phyloP scores from a whole-genome alignment of 73 alveolate species.

The Tetrahymena elliotti region DNA sequence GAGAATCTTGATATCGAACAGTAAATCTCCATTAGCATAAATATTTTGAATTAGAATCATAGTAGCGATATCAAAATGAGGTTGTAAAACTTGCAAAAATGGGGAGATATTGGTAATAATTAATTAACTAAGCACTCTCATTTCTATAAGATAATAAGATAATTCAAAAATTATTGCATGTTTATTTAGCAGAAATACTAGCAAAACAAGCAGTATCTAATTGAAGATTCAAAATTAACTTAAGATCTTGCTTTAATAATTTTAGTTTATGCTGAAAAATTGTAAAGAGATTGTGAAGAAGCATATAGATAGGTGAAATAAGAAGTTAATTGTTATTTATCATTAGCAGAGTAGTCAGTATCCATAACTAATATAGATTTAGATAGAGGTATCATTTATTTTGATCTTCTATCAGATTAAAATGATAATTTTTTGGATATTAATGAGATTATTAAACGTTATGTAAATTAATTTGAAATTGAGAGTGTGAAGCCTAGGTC shows the following conservation, averaged over 20 bases:
- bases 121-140: background rate
- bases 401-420: background rate
- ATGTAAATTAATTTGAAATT: background rate
- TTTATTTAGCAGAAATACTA: background rate
- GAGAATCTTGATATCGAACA: background rate
- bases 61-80: too few species aligned
- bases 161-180: background rate
- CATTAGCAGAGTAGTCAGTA: background rate
- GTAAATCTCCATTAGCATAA: too few species aligned
- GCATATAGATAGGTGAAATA: background rate
- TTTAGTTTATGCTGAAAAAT: background rate
- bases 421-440: background rate
- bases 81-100: background rate
- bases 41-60: too few species aligned
- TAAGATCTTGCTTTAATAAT: background rate
- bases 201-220: background rate
- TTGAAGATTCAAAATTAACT: background rate
- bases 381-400: background rate
- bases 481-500: background rate
- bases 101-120: background rate
- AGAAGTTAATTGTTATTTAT: too few species aligned
- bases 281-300: background rate
- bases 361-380: background rate
- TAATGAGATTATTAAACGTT: background rate
- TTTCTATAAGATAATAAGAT: background rate